Evolutionary conservation across 2,329 filamentous ascomycete genomes (phyloP).

Genomic region (Stenocarpella maydis): DNA sequence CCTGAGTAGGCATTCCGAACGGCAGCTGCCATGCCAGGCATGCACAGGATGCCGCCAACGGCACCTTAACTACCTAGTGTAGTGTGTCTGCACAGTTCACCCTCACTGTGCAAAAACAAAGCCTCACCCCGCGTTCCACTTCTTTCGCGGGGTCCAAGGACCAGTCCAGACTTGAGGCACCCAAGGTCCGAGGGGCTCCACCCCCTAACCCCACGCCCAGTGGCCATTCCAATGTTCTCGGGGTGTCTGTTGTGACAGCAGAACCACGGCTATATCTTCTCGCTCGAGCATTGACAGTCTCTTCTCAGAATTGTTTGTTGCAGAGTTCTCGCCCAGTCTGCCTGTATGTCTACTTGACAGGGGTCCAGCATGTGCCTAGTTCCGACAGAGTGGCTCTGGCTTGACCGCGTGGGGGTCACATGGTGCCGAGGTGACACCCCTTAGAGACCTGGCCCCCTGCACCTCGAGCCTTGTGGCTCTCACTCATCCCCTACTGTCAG

Average conservation of each 20-base stretch:
- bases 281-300: neutral
- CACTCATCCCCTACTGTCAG: neutral
- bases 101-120: slow-evolving; percentile 9
- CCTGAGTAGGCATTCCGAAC: neutral
- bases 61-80: neutral
- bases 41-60: too few species aligned
- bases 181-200: slow-evolving; percentile 1
- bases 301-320: neutral
- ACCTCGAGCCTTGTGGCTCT: slow-evolving; percentile 8
- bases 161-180: neutral
- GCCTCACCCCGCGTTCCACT: slow-evolving; percentile 29
- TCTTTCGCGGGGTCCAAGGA: slow-evolving; percentile 18
- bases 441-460: neutral
- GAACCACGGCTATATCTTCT: slow-evolving; percentile 1
- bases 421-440: slow-evolving; percentile 25
- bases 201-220: slow-evolving; percentile 2
- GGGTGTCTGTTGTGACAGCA: neutral
- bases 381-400: slow-evolving; percentile 36
- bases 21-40: too few species aligned
- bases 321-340: slow-evolving; percentile 4
- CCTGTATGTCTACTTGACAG: too few species aligned
- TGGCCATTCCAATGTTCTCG: neutral
- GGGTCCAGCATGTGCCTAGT: slow-evolving; percentile 15
- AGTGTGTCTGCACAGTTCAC: neutral
- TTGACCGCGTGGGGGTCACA: slow-evolving; percentile 33